phyloP scores from a whole-genome alignment of 1,284 basidiomycete species.

The Apiotrichum brassicae region DNA sequence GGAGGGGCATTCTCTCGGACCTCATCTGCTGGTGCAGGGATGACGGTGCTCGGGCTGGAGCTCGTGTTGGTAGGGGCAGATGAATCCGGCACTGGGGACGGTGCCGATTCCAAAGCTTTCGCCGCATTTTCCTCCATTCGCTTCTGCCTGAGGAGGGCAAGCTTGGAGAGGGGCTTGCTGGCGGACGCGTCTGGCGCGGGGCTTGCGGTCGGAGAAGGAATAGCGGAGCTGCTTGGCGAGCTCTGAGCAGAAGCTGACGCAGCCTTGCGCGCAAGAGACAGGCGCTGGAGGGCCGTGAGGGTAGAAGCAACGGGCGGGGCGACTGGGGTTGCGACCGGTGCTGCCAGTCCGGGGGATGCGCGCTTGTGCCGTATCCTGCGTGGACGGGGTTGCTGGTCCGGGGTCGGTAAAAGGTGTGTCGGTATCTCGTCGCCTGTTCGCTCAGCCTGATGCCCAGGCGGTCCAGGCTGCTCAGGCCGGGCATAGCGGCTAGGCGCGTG shows the following conservation, averaged over 20 bases:
- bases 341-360: background rate
- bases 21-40: too few relatives aligned
- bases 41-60: too few relatives aligned
- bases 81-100: too few relatives aligned
- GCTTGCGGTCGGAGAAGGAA: background rate
- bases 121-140: too few relatives aligned
- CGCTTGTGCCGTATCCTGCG: background rate
- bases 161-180: slow-evolving; percentile 59
- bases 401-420: slow-evolving; percentile 33
- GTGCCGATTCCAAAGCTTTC: too few relatives aligned
- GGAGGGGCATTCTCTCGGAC: too few relatives aligned
- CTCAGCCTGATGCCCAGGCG: slow-evolving; percentile 1
- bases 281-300: slow-evolving; percentile 62
- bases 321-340: too few relatives aligned
- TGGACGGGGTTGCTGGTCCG: slow-evolving; percentile 30
- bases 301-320: slow-evolving; percentile 46
- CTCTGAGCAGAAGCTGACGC: background rate
- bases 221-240: slow-evolving; percentile 13
- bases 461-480: background rate
- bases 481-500: background rate
- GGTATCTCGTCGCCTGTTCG: slow-evolving; percentile 22
- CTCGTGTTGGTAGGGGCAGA: too few relatives aligned
- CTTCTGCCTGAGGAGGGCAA: slow-evolving; percentile 61
- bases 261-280: slow-evolving; percentile 52
- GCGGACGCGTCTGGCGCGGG: slow-evolving; percentile 9